phyloP scores from a whole-genome alignment of 1,284 basidiomycete species.

The Sporisorium reilianum region DNA sequence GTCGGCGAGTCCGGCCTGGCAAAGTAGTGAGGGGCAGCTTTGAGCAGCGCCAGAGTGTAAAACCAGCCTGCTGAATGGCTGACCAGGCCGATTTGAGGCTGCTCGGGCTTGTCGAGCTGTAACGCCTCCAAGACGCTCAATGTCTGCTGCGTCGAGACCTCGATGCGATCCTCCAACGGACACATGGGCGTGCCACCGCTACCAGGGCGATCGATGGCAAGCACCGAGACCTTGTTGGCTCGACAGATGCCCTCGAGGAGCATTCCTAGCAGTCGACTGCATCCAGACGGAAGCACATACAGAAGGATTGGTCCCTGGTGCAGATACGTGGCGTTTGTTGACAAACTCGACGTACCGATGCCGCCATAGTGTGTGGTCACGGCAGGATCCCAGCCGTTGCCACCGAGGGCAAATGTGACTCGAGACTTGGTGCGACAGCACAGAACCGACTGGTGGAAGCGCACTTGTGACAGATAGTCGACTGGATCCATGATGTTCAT shows the following conservation, averaged over 20 bases:
- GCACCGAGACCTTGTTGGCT: constrained; percentile 15
- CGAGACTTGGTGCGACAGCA: constrained; percentile 20
- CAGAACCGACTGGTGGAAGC: constrained; percentile 17
- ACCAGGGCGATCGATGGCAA: constrained; percentile 27
- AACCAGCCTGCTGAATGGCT: constrained; percentile 32
- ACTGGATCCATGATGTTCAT: constrained; percentile 10
- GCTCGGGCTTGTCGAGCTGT: constrained; percentile 10
- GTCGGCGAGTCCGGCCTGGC: constrained; percentile 5
- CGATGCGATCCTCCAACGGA: constrained; percentile 8
- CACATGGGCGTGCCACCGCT: constrained; percentile 24
- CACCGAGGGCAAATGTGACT: constrained; percentile 23
- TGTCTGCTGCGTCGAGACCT: constrained; percentile 14
- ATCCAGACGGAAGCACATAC: constrained; percentile 26
- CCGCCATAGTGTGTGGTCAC: constrained; percentile 15
- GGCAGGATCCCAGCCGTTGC: constrained; percentile 22
- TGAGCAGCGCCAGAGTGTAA: constrained; percentile 18
- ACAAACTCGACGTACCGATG: background rate
- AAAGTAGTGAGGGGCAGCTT: constrained; percentile 25
- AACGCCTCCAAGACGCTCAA: constrained; percentile 21
- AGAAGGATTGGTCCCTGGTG: constrained; percentile 21
- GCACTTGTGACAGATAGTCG: constrained; percentile 26
- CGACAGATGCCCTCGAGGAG: constrained; percentile 15
- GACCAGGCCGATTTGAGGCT: constrained; percentile 10
- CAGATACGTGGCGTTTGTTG: background rate
- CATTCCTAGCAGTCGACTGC: constrained; percentile 19